These are phyloP conservation scores for Erucastrum elatum DNA, from an alignment of 345 rosid genomes.

Conservation along the genomic window DNA sequence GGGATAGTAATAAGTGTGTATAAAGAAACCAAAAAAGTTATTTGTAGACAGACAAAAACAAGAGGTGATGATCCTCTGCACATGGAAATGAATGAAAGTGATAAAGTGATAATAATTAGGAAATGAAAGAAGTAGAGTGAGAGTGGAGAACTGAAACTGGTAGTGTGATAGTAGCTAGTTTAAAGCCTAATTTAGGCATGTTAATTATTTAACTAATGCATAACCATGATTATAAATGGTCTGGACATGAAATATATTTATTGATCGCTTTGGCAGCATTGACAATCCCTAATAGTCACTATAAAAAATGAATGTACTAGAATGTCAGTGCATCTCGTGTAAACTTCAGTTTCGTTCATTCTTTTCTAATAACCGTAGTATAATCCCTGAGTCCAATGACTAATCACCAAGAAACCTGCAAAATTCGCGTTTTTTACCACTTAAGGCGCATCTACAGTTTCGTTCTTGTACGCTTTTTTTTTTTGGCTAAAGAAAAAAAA, in stretches of 20 bases:
- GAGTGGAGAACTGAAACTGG: slow-evolving; percentile 11
- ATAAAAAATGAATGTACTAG: slow-evolving; percentile 15
- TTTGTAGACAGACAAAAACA: neutral
- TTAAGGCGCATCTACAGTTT: too few species aligned
- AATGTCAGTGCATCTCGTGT: slow-evolving; percentile 9
- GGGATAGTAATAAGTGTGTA: neutral
- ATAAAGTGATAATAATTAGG: neutral
- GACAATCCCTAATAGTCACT: slow-evolving; percentile 3
- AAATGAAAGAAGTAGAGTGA: neutral
- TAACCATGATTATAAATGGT: neutral
- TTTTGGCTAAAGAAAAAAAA: too few species aligned
- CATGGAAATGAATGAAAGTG: neutral
- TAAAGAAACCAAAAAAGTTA: neutral
- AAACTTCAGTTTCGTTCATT: neutral
- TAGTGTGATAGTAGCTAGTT: slow-evolving; percentile 22
- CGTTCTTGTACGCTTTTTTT: too few species aligned
- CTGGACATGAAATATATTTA: slow-evolving; percentile 1
- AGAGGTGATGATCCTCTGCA: neutral
- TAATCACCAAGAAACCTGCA: too few species aligned
- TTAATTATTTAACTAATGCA: neutral
- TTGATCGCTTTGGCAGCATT: slow-evolving; percentile 8
- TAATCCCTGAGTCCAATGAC: too few species aligned
- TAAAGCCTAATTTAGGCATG: slow-evolving; percentile 36
- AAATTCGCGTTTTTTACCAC: too few species aligned
- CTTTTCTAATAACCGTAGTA: too few species aligned